Conservation (phyloP, 306 rosid species). For the Potentilla sterilis region DNA sequence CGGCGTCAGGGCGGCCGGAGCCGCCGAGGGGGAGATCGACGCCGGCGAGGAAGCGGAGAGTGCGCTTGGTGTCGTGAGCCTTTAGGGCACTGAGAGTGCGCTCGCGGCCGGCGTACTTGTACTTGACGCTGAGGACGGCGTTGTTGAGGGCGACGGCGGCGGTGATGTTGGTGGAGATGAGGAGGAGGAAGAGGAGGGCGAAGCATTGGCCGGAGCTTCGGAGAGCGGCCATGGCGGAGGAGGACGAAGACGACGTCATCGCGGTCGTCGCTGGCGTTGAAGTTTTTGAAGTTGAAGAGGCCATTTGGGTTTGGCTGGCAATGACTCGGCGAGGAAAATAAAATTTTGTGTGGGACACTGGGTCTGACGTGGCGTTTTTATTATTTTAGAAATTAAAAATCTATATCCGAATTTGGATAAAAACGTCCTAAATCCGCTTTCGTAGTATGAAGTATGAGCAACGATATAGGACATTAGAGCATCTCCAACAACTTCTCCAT, state of each 20-base stretch:
- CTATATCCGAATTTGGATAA: too few species aligned
- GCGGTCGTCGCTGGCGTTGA: neutral
- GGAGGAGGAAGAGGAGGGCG: slow-evolving; percentile 17
- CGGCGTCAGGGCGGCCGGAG: slow-evolving; percentile 84
- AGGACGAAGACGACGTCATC: neutral
- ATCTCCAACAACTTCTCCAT: too few species aligned
- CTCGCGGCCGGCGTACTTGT: slow-evolving; percentile 64
- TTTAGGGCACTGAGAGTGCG: slow-evolving; percentile 65
- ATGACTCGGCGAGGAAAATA: neutral
- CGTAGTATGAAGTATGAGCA: too few species aligned
- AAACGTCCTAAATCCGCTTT: too few species aligned
- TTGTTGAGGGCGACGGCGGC: slow-evolving; percentile 35
- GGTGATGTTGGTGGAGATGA: slow-evolving; percentile 18
- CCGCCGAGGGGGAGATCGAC: slow-evolving; percentile 96
- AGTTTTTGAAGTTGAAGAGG: slow-evolving; percentile 2
- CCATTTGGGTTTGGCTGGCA: slow-evolving; percentile 9
- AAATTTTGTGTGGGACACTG: neutral
- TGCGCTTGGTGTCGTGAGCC: slow-evolving; percentile 85
- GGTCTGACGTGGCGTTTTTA: neutral
- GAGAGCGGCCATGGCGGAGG: neutral
- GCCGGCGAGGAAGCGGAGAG: slow-evolving; percentile 74
- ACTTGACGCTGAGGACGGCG: slow-evolving; percentile 81
- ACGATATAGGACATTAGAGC: too few species aligned
- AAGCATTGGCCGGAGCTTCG: neutral
- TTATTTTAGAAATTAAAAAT: too few species aligned